These are phyloP conservation scores for Cicer bijugum DNA, from an alignment of 306 rosid species.

Conservation along the genomic window DNA sequence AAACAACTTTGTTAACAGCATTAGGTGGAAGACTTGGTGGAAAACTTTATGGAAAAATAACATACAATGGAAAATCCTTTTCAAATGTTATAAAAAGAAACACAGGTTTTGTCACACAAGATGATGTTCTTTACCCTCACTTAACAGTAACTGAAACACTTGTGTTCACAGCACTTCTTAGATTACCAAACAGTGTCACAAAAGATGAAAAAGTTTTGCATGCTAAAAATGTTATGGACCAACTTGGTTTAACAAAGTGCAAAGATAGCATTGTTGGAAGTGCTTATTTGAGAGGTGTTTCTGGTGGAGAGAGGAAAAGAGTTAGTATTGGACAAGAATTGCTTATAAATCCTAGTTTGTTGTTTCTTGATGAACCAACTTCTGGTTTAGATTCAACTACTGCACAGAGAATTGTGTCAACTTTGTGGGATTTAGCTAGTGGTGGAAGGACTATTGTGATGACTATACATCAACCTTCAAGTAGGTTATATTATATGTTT, in stretches of 20 bases:
- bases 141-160: slow-evolving; percentile 72
- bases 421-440: slow-evolving; percentile 61
- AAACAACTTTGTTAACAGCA: slow-evolving; percentile 77
- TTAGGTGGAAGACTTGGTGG: slow-evolving; percentile 70
- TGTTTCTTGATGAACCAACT: slow-evolving; percentile 81
- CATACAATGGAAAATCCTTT: slow-evolving; percentile 52
- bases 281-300: slow-evolving; percentile 58
- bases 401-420: slow-evolving; percentile 70
- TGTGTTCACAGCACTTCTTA: slow-evolving; percentile 70
- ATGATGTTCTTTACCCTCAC: slow-evolving; percentile 70
- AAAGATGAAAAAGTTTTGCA: slow-evolving; percentile 49
- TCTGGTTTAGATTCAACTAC: slow-evolving; percentile 83
- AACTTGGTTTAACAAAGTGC: slow-evolving; percentile 66
- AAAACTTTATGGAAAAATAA: slow-evolving; percentile 46
- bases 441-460: slow-evolving; percentile 71
- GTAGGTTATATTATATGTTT: slow-evolving; percentile 68
- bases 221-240: slow-evolving; percentile 56
- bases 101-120: slow-evolving; percentile 79
- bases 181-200: slow-evolving; percentile 58
- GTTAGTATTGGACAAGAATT: slow-evolving; percentile 85
- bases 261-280: slow-evolving; percentile 63
- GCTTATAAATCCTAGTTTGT: slow-evolving; percentile 71
- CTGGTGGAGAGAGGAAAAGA: slow-evolving; percentile 85
- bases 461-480: slow-evolving; percentile 89
- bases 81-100: slow-evolving; percentile 59